Evolutionary conservation across 208 protist genomes (phyloP).

Genomic region (Trypanosomatidae sp.): DNA sequence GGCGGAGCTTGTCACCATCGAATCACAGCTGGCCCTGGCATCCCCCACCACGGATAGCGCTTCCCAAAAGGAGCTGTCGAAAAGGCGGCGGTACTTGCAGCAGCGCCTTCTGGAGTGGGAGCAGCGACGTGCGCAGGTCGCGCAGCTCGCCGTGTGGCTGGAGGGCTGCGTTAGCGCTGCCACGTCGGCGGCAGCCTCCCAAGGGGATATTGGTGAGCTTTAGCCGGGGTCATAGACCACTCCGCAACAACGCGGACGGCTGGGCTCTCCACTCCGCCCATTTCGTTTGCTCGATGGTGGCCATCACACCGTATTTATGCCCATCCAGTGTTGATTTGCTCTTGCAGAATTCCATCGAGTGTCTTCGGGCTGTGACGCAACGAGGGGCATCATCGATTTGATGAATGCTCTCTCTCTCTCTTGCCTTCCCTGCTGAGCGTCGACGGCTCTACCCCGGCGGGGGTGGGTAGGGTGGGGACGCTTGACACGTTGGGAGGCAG

Average conservation of each 20-base stretch:
- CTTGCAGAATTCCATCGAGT: background rate
- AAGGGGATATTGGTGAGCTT: background rate
- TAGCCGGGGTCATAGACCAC: background rate
- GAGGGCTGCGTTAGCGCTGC: constrained; percentile 9
- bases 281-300: background rate
- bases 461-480: background rate
- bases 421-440: background rate
- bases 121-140: constrained; percentile 33
- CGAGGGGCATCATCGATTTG: background rate
- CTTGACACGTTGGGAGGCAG: background rate
- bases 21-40: constrained; percentile 18
- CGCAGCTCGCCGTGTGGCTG: constrained; percentile 31
- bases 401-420: background rate
- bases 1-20: constrained; percentile 25
- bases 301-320: background rate
- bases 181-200: constrained; percentile 1
- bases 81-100: constrained; percentile 24
- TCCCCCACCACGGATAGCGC: background rate
- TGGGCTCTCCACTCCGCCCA: background rate
- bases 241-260: background rate
- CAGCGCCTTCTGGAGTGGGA: constrained; percentile 36
- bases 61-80: constrained; percentile 15
- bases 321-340: background rate
- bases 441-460: background rate
- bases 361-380: background rate